Conservation (phyloP, 495 filamentous ascomycete genomes). For the Xylaria grammica region DNA sequence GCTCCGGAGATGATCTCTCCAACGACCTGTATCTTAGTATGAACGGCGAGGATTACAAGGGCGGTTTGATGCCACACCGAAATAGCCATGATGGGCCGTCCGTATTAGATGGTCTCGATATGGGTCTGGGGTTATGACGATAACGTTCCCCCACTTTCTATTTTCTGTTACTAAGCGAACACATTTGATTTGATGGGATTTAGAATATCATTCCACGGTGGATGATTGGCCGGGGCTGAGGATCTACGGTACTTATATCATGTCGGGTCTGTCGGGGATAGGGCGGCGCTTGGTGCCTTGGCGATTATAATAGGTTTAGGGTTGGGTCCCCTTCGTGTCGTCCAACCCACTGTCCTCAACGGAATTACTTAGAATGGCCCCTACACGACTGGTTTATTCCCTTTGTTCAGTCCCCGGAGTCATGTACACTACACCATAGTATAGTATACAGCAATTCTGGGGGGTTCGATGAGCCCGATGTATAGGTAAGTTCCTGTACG, state of each 20-base stretch:
- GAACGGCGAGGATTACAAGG: slow-evolving; percentile 42
- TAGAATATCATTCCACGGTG: background rate
- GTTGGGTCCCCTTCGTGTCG: background rate
- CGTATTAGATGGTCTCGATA: slow-evolving; percentile 51
- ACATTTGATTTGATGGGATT: background rate
- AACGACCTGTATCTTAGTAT: slow-evolving; percentile 43
- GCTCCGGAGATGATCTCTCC: slow-evolving; percentile 54
- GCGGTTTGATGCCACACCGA: slow-evolving; percentile 32
- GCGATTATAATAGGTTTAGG: background rate
- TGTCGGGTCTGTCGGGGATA: background rate
- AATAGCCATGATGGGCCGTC: slow-evolving; percentile 40
- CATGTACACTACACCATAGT: too few relatives aligned
- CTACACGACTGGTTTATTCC: background rate
- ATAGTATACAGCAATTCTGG: background rate
- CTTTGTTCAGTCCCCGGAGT: background rate
- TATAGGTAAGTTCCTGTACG: background rate
- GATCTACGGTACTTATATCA: slow-evolving; percentile 5
- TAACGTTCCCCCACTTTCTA: background rate
- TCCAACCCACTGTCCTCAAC: background rate
- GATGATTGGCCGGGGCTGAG: background rate
- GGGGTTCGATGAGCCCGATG: background rate
- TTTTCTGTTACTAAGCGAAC: background rate
- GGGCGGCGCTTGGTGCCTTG: background rate
- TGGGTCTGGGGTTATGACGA: slow-evolving; percentile 44
- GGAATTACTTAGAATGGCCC: background rate